phyloP scores from a whole-genome alignment of 2,329 filamentous ascomycete genomes.

The Fusarium luffae region DNA sequence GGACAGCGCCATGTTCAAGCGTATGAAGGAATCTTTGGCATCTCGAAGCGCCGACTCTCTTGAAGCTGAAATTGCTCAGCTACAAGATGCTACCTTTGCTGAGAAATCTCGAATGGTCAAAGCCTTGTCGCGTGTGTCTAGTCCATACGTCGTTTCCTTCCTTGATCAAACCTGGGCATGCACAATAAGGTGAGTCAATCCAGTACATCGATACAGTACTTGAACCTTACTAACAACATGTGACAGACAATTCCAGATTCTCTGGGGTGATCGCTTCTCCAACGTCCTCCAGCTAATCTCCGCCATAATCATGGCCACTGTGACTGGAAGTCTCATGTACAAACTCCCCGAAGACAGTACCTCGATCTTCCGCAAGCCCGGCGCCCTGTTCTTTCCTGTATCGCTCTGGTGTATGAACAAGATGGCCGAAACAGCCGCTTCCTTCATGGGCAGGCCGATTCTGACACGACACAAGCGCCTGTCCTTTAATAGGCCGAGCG shows the following conservation, averaged over 20 bases:
- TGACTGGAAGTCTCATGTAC: constrained; percentile 33
- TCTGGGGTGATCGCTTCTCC: background rate
- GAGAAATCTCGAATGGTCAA: background rate
- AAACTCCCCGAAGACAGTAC: constrained; percentile 3
- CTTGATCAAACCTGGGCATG: background rate
- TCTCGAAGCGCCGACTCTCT: background rate
- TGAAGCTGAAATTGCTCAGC: background rate
- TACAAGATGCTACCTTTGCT: background rate
- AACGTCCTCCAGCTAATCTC: background rate
- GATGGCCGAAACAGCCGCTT: constrained; percentile 31
- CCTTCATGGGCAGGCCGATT: constrained; percentile 44
- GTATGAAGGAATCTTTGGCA: background rate
- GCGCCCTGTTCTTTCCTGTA: constrained; percentile 27
- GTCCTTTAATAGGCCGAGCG: constrained; percentile 46
- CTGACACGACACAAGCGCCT: constrained; percentile 49
- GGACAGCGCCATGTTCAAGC: background rate
- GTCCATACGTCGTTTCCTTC: background rate
- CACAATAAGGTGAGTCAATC: background rate
- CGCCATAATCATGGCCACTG: background rate
- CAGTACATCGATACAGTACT: accelerated
- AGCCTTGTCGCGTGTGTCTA: background rate
- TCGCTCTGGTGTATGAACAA: constrained; percentile 28
- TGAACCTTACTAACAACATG: background rate
- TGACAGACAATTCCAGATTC: background rate
- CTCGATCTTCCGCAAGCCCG: constrained; percentile 2